phyloP scores from a whole-genome alignment of 106 monocot species.

The Acorus gramineus region DNA sequence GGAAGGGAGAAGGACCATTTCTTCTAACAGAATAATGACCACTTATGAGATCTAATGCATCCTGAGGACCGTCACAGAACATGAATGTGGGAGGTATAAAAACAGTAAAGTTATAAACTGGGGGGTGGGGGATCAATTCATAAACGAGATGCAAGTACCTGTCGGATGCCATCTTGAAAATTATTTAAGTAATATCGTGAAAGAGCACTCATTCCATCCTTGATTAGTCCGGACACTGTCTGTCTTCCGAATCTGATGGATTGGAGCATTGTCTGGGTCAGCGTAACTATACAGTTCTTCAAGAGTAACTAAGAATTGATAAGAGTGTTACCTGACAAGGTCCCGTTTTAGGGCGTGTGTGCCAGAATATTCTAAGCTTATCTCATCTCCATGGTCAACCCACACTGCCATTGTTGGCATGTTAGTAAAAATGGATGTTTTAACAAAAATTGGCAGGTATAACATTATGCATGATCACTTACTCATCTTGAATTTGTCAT shows the following conservation, averaged over 20 bases:
- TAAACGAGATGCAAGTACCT: slow-evolving; percentile 34
- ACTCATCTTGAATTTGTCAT: slow-evolving; percentile 68
- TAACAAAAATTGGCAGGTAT: background rate
- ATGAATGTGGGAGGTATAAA: too few species aligned
- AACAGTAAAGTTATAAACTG: too few species aligned
- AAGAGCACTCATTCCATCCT: slow-evolving; percentile 89
- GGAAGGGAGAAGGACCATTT: slow-evolving; percentile 57
- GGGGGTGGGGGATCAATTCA: too few species aligned
- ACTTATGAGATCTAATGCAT: slow-evolving; percentile 84
- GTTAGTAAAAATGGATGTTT: background rate
- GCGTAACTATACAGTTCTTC: too few species aligned
- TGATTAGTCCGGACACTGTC: slow-evolving; percentile 72
- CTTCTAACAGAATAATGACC: slow-evolving; percentile 50
- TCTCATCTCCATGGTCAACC: slow-evolving; percentile 92
- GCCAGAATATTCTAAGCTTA: slow-evolving; percentile 88
- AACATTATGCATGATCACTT: slow-evolving; percentile 5
- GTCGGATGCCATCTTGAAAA: slow-evolving; percentile 91
- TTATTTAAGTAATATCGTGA: slow-evolving; percentile 95
- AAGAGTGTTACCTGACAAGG: slow-evolving; percentile 51
- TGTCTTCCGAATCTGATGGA: slow-evolving; percentile 71
- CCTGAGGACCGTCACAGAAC: slow-evolving; percentile 27
- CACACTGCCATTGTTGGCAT: slow-evolving; percentile 39
- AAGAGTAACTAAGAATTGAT: background rate
- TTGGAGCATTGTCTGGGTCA: background rate
- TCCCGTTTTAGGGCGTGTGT: slow-evolving; percentile 89